Evolutionary conservation across 306 rosid genomes (phyloP).

Genomic region (Vigna radiata): DNA sequence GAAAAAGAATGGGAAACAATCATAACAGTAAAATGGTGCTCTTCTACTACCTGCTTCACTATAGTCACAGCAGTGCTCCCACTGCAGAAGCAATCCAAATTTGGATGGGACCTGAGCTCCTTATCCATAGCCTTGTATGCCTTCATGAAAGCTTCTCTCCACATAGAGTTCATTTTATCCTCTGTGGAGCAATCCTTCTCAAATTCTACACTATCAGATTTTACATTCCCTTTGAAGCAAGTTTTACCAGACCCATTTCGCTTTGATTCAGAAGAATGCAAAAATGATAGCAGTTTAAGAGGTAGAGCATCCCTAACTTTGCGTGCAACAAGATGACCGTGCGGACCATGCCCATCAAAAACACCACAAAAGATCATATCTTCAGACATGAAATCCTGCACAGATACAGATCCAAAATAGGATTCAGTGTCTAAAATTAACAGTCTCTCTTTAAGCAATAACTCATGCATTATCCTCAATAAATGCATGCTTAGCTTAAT

Average conservation of each 20-base stretch:
- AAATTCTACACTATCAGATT: conserved; percentile 57
- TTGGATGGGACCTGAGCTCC: conserved; percentile 93
- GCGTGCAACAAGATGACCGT: conserved; percentile 95
- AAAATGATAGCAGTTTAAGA: conserved; percentile 76
- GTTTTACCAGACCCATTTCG: conserved; percentile 62
- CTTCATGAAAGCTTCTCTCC: conserved; percentile 94
- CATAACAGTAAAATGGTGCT: conserved; percentile 13
- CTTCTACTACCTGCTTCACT: conserved; percentile 81
- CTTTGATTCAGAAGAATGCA: conserved; percentile 75
- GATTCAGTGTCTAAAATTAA: conserved; percentile 34
- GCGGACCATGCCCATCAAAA: conserved; percentile 98
- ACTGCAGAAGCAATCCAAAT: conserved; percentile 96
- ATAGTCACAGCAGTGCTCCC: conserved; percentile 95
- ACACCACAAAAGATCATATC: conserved; percentile 90
- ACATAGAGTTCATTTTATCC: conserved; percentile 61
- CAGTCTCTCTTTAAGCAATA: conserved; percentile 15
- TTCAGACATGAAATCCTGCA: conserved; percentile 90
- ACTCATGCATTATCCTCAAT: not conserved
- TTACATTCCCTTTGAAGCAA: conserved; percentile 70
- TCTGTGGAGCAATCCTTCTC: conserved; percentile 69
- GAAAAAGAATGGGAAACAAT: conserved; percentile 29
- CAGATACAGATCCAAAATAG: conserved; percentile 41
- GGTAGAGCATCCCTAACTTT: conserved; percentile 95
- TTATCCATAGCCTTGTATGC: conserved; percentile 98
- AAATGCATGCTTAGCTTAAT: not conserved